A percentile compares a stretch with the other conserved stretches of the same genome.
Conservation (phyloP, 768 basidiomycete species). For the Sistotremastrum niveocremeum region DNA sequence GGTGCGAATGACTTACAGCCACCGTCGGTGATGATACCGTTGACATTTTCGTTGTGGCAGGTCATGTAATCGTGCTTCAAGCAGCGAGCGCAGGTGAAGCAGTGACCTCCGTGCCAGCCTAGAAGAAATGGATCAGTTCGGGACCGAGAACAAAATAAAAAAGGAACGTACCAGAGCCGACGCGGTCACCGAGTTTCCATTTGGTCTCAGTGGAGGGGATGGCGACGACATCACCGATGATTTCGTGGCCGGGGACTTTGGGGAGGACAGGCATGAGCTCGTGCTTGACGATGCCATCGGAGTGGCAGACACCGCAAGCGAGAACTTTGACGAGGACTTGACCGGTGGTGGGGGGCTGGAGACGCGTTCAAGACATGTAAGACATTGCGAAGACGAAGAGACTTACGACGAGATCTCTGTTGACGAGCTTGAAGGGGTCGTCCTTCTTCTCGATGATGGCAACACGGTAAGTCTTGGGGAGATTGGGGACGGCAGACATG, state of each 20-base stretch:
- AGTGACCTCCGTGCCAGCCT: conserved; percentile 17
- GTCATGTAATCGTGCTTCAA: conserved; percentile 12
- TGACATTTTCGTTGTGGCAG: conserved; percentile 12
- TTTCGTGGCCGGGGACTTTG: conserved; percentile 15
- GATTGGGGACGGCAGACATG: not conserved
- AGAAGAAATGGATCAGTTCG: not conserved
- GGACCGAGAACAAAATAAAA: no score
- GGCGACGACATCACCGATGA: conserved; percentile 15
- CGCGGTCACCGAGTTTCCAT: conserved; percentile 17
- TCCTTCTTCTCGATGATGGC: not conserved
- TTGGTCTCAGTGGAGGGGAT: conserved; percentile 5
- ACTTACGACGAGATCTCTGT: not conserved
- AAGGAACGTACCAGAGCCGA: conserved; percentile 9
- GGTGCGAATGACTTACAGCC: no score
- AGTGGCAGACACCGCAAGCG: conserved; percentile 1
- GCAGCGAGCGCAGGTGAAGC: conserved; percentile 13
- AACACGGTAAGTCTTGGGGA: not conserved
- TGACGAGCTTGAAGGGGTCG: not conserved
- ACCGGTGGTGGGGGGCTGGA: not conserved
- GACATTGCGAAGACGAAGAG: no score
- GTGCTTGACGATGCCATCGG: no score
- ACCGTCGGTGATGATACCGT: conserved; percentile 3
- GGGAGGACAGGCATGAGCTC: no score
- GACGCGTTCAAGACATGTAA: no score
- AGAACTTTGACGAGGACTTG: not conserved